Evolutionary conservation across 1,284 basidiomycete species (phyloP), one percentile per base, ranked within the genome.

Genomic region (Lentinus polychrous): DNA sequence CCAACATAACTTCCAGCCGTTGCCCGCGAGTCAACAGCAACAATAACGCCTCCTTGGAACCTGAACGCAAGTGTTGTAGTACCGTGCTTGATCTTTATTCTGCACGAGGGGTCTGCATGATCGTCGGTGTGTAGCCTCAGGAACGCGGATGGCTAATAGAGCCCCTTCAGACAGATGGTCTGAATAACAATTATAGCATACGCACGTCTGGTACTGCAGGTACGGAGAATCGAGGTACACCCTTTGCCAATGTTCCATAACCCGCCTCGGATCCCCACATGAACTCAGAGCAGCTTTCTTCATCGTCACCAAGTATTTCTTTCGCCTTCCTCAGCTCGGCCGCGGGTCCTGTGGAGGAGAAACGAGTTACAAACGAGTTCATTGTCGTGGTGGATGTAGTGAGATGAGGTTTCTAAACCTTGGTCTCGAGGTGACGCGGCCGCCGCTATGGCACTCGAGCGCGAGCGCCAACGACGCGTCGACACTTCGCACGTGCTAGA

Each of bases 31-130:
- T 99, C 96, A 24, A 99, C 96, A 23, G 93, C 91, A 18, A 99
- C 95, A 52, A 99, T 95, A 55, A 99, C 94, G 47, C 96, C 96
- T 36, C 95, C 96, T 63, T 91, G 74, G 74, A 90, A 99, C 64
- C 93, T 80, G 80, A 99, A 99, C 8, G 96, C 96, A 41, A 99
- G 79, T 3, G 96, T 99, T 3, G 96, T 99, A 14, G 96, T 99
- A 61, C 96, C 96, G 70, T 99, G 96, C 61, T 94, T 87, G 56
- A 99, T 94, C 77, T 99, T 99, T 74, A 99, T 99, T 67, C 80
- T 84, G 73, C 93, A 95, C 53, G 79, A 82, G 34, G 94, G 91
- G 72, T 95, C 91, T 49, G 90, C 89, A 57, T 85, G 87, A 69
- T 95, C 92, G 65, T 96, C 93, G 48, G 94, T 95, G 70, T 96